phyloP scores from a whole-genome alignment of 2,329 filamentous ascomycete genomes.

The Monilinia fructigena region DNA sequence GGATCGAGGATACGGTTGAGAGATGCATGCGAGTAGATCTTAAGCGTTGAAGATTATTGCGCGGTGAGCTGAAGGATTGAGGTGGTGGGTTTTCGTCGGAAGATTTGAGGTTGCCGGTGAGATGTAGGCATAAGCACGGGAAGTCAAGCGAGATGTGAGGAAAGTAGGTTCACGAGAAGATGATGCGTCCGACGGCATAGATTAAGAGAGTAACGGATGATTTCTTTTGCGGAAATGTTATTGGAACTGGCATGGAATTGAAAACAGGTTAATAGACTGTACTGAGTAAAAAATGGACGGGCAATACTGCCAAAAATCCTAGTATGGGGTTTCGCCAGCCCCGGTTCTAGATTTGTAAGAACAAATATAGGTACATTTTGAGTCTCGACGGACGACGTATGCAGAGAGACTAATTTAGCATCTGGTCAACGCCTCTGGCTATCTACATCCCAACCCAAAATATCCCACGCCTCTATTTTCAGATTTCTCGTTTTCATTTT shows the following conservation, averaged over 20 bases:
- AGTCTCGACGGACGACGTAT: neutral
- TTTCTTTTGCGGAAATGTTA: no score
- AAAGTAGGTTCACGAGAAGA: no score
- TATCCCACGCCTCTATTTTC: neutral
- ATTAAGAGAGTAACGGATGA: no score
- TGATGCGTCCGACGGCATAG: no score
- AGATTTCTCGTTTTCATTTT: neutral
- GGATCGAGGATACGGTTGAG: neutral
- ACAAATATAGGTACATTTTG: no score
- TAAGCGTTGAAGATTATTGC: neutral
- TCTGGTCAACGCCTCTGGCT: neutral
- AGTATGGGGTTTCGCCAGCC: neutral
- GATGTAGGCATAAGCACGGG: neutral
- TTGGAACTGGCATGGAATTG: no score
- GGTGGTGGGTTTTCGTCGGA: no score
- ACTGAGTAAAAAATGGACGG: neutral
- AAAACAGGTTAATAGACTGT: no score
- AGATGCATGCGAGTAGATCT: neutral
- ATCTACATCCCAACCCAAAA: neutral
- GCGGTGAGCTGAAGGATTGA: neutral
- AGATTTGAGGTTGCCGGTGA: neutral
- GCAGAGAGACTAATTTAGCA: neutral
- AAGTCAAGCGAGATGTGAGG: no score
- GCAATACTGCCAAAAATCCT: neutral
- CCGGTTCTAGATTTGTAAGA: neutral